Base-by-base conservation (phyloP, 1,284 basidiomycete genomes). In the Microbotryum scabiosae region DNA sequence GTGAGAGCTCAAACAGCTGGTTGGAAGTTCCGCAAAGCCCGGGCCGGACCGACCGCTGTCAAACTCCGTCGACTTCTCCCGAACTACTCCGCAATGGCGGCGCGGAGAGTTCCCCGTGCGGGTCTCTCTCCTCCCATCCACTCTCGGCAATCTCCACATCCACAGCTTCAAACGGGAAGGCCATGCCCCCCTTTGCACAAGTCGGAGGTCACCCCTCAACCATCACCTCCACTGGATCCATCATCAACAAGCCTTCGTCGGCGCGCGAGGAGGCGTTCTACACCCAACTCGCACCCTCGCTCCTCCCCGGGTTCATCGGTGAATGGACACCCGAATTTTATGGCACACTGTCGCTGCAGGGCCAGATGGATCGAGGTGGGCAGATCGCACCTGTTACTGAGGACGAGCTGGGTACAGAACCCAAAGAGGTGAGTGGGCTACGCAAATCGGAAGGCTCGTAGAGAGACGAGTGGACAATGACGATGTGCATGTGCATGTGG, bases 181-280 rank as follows among this genome's bases (percentile, higher is more conserved):
- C 4, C 47, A 49, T 28, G n/a, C n/a, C 28, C 26, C 75, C 79
- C 1, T 78, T 84, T 54, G 73, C 75, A 1, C 91, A 96, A 77
- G 90, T 97, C 44, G 93, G 88, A 23, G 93, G 93, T 0, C 93
- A 97, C 72, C 77, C 82, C 14, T 86, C 85, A 6, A 72, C 72
- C 45, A 84, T 97, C 30, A 79, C 84, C 62, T 87, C 87, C 68
- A 87, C 85, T 10, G 83, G 82, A 3, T 80, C 92, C 26, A 79
- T 62, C 5, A 57, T 97, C 56, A 86, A 96, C 78, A 97, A 97
- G 77, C 84, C 86, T 8, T 84, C 86, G 9, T 76, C 86, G 5
- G 80, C 82, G 0, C 76, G 79, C 51, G 93, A 97, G 73, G 80
- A 86, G 52, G 79, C 80, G 23, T 96, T 97, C 76, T 97, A 97